Percentiles rank a stretch among this genome's conserved stretches.
Evolutionary conservation across 1,284 basidiomycete genomes (phyloP).

Genomic region (Anthracocystis setariae): DNA sequence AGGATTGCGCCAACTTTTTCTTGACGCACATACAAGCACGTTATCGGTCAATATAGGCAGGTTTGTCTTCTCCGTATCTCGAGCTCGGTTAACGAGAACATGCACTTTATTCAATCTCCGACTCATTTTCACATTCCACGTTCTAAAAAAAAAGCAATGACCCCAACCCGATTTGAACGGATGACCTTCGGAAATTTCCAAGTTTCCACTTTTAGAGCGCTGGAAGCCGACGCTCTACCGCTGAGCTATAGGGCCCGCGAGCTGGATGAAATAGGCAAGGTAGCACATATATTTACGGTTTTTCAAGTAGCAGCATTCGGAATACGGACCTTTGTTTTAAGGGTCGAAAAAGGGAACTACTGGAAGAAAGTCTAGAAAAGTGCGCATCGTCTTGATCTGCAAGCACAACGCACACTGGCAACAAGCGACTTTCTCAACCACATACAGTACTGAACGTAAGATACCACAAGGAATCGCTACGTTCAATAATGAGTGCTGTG

Average conservation of each 20-base stretch:
- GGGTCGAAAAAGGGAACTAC: conserved; percentile 12
- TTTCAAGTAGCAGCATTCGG: background rate
- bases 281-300: background rate
- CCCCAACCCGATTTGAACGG: conserved; percentile 53
- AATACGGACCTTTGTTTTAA: background rate
- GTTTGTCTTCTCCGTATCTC: too few species aligned
- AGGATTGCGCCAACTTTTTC: too few species aligned
- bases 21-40: too few species aligned
- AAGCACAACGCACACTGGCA: too few species aligned
- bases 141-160: conserved; percentile 28
- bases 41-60: too few species aligned
- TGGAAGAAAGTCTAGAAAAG: conserved; percentile 6
- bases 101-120: too few species aligned
- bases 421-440: background rate
- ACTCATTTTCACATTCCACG: too few species aligned
- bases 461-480: background rate
- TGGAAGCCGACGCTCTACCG: conserved; percentile 48
- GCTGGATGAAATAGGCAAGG: background rate
- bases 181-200: conserved; percentile 48
- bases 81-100: too few species aligned
- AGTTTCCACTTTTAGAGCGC: conserved; percentile 5
- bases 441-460: background rate
- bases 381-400: too few species aligned
- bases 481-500: conserved; percentile 12
- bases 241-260: conserved; percentile 25